Percentiles rank a stretch among this genome's conserved stretches.
phyloP scores from a whole-genome alignment of 768 basidiomycete species.

The Cystobasidium ongulense region DNA sequence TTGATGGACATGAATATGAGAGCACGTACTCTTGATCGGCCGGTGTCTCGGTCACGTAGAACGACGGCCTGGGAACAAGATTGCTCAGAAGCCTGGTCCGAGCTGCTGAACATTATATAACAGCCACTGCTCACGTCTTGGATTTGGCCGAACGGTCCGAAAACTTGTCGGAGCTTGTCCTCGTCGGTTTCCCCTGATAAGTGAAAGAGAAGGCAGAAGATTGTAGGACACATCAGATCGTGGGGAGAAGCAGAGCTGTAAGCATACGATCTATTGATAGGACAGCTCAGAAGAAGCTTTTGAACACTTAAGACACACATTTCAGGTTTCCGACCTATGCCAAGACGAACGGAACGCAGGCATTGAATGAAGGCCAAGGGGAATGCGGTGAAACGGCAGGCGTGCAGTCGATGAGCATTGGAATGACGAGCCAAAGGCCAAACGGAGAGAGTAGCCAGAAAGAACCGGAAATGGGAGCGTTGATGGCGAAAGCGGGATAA shows the following conservation, averaged over 20 bases:
- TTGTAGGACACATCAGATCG: no score
- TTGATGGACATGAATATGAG: no score
- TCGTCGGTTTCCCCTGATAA: constrained; percentile 26
- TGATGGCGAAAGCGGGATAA: no score
- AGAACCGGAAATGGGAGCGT: no score
- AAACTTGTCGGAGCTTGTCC: constrained; percentile 12
- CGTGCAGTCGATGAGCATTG: not conserved
- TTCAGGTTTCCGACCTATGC: constrained; percentile 23
- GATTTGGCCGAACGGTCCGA: constrained; percentile 24
- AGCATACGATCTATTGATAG: not conserved
- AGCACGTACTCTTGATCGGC: constrained; percentile 18
- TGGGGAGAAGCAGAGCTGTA: not conserved
- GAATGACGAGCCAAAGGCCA: no score
- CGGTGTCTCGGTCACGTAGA: constrained; percentile 29
- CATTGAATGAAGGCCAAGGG: not conserved
- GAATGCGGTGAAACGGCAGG: not conserved
- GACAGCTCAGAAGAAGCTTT: not conserved
- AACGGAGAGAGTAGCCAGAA: no score
- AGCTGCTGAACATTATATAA: not conserved
- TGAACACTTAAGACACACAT: constrained; percentile 1
- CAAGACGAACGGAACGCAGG: constrained; percentile 3
- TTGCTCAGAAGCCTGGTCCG: not conserved
- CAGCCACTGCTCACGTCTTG: constrained; percentile 11
- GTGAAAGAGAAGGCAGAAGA: not conserved
- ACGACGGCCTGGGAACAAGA: constrained; percentile 28